Conservation (phyloP, 148 eudicot species). For the Chenopodium formosanum region DNA sequence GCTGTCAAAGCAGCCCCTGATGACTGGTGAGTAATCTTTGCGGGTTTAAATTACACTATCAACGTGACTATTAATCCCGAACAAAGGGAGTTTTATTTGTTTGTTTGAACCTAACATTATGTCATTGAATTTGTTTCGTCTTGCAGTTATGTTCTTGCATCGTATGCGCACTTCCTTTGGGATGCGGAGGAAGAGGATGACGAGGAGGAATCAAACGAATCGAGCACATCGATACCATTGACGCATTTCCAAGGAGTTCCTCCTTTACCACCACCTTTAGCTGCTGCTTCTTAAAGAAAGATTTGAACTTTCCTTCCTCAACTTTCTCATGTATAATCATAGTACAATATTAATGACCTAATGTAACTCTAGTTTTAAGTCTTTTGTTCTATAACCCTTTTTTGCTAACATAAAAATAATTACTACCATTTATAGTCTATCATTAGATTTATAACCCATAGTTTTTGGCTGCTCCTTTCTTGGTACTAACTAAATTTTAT, state of each 20-base stretch:
- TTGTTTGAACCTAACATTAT: neutral
- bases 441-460: slow-evolving; percentile 9
- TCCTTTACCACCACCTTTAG: slow-evolving; percentile 35
- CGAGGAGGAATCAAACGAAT: slow-evolving; percentile 23
- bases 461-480: neutral
- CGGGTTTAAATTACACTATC: too few relatives aligned
- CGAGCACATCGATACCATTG: slow-evolving; percentile 20
- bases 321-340: slow-evolving; percentile 18
- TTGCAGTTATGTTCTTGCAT: slow-evolving; percentile 72
- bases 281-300: slow-evolving; percentile 46
- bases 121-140: slow-evolving; percentile 2
- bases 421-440: neutral
- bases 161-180: slow-evolving; percentile 81
- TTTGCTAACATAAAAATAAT: slow-evolving; percentile 11
- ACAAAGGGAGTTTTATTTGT: too few relatives aligned
- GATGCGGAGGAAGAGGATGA: slow-evolving; percentile 67
- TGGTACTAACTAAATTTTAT: slow-evolving; percentile 15
- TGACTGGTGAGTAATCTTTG: slow-evolving; percentile 36
- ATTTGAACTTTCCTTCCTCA: neutral
- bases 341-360: neutral
- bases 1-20: slow-evolving; percentile 59
- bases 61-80: too few relatives aligned
- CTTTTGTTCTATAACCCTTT: slow-evolving; percentile 7
- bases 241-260: slow-evolving; percentile 34
- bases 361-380: slow-evolving; percentile 1